Percentiles rank a stretch among this genome's conserved stretches.
phyloP scores from a whole-genome alignment of 805 yeast species.

The Wickerhamiella azymoides region DNA sequence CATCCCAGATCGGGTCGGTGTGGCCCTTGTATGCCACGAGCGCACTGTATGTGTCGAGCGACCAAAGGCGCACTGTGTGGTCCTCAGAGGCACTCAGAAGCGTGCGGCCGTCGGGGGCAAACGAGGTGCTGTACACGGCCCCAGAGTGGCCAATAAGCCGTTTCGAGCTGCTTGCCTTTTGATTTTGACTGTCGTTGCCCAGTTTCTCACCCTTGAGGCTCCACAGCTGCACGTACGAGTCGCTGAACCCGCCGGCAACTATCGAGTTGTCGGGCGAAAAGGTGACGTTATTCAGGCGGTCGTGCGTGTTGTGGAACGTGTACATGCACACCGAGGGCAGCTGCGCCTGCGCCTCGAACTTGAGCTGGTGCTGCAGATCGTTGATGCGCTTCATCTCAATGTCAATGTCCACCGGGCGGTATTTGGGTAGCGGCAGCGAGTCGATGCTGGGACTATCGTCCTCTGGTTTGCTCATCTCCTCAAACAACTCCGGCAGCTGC shows the following conservation, averaged over 20 bases:
- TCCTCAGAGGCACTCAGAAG: constrained; percentile 80
- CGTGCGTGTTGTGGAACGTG: constrained; percentile 90
- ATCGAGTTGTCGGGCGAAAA: constrained; percentile 79
- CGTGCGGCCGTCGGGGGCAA: constrained; percentile 79
- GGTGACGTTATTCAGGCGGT: constrained; percentile 71
- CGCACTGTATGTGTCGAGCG: constrained; percentile 76
- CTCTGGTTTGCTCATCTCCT: constrained; percentile 37
- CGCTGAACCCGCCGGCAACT: constrained; percentile 91
- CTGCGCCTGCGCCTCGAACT: constrained; percentile 54
- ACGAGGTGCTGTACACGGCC: constrained; percentile 78
- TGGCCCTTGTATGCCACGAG: constrained; percentile 94
- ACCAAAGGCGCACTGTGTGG: constrained; percentile 86
- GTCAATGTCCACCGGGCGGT: constrained; percentile 65
- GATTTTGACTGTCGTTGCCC: too few relatives aligned
- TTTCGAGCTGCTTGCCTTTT: constrained; percentile 28
- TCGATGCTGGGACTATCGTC: constrained; percentile 54
- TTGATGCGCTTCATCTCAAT: constrained; percentile 64
- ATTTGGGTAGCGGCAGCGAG: constrained; percentile 70
- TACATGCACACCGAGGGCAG: constrained; percentile 96
- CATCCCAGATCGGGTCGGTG: constrained; percentile 96
- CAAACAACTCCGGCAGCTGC: constrained; percentile 50
- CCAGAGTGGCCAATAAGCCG: constrained; percentile 82
- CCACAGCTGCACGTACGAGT: constrained; percentile 84
- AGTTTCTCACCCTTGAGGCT: constrained; percentile 82
- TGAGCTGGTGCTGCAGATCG: constrained; percentile 67